Percentiles rank a stretch among this genome's conserved stretches.
Conservation (phyloP, 306 rosid genomes). For the Quercus dentata region DNA sequence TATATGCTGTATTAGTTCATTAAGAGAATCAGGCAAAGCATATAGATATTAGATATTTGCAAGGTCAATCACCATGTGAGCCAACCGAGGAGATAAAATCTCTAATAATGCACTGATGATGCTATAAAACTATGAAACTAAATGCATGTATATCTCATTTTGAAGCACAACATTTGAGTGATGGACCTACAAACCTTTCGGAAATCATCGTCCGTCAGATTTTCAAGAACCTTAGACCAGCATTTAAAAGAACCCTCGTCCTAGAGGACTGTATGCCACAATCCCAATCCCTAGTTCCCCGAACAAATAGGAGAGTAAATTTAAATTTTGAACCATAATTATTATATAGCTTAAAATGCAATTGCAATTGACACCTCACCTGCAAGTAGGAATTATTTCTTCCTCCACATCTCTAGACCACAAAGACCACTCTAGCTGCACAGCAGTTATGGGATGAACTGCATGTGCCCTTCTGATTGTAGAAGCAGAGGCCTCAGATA, state of each 20-base stretch:
- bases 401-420: constrained; percentile 64
- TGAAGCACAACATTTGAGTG: no score
- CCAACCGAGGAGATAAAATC: no score
- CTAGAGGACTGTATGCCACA: constrained; percentile 9
- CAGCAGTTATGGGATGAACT: constrained; percentile 75
- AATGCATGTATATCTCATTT: no score
- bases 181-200: no score
- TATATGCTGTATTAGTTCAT: no score
- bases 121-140: no score
- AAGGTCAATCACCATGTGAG: no score
- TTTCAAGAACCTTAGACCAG: constrained; percentile 31
- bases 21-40: no score
- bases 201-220: neutral
- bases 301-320: neutral
- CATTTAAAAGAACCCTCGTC: no score
- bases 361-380: constrained; percentile 19
- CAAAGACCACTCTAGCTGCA: constrained; percentile 66
- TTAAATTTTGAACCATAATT: neutral
- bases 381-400: constrained; percentile 60
- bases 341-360: neutral
- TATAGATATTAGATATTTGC: no score
- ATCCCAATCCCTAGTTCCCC: constrained; percentile 68
- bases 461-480: constrained; percentile 74
- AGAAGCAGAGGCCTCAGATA: constrained; percentile 64
- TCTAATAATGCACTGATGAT: no score